Conservation (phyloP, 495 filamentous ascomycete species). For the Cudoniella acicularis region DNA sequence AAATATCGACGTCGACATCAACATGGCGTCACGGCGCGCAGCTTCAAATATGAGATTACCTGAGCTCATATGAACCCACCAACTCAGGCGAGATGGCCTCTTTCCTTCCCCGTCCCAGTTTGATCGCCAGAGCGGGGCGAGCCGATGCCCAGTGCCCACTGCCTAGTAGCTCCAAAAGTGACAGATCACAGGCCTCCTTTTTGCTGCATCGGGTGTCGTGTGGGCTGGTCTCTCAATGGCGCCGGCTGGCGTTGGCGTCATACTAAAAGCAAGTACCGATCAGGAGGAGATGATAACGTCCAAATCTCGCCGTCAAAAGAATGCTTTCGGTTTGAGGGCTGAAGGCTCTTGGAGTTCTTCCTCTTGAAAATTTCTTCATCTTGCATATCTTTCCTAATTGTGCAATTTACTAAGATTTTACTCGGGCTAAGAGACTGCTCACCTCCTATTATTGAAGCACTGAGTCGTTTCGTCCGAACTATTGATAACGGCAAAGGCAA, state of each 20-base stretch:
- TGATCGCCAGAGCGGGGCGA: conserved; percentile 13
- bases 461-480: not conserved
- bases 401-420: too few species aligned
- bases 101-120: conserved; percentile 2
- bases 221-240: not conserved
- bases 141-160: conserved; percentile 4
- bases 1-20: too few species aligned
- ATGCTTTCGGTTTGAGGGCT: too few species aligned
- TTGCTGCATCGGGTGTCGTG: conserved; percentile 10
- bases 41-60: not conserved
- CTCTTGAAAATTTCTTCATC: too few species aligned
- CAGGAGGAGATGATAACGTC: not conserved
- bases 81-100: not conserved
- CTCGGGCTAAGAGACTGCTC: too few species aligned
- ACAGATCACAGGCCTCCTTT: conserved; percentile 15
- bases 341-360: too few species aligned
- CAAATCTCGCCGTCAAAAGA: too few species aligned
- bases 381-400: too few species aligned
- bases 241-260: not conserved
- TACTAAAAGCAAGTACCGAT: not conserved
- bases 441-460: not conserved
- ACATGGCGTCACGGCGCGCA: not conserved
- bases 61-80: not conserved
- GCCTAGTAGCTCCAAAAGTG: too few species aligned
- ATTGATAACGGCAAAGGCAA: not conserved